Base-by-base conservation (phyloP, 2,329 filamentous ascomycete species). In the Dactylonectria macrodidyma region DNA sequence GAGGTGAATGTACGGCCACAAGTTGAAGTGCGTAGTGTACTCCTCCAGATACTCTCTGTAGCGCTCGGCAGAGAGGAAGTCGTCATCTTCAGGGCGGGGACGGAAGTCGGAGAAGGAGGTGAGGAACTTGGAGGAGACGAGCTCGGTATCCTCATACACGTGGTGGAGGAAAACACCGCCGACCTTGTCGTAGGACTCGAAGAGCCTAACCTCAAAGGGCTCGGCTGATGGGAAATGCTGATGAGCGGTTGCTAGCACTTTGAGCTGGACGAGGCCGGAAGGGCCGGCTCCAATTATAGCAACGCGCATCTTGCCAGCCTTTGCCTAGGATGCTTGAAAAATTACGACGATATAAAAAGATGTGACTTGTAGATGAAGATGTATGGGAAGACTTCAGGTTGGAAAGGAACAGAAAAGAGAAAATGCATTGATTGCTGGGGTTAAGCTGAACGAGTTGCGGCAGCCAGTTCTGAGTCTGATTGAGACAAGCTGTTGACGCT, bases 51-150 rank as follows among this genome's bases (percentile, higher is more conserved):
- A 84, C 33, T 76, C 61, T 30, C 80, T 72, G 65, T 83, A 84
- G 14, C 76, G 69, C 6, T 76, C 73, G 14, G 79, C 72, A 1
- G 76, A 77, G n/a, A 84, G 71, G 67, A 85, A 85, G 69, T 84
- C 83, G 2, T 81, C 78, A 6, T 79, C 78, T 2, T 81, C 77
- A 16, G 79, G 72, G 26, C 80, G 78, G 36, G 36, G 36, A 3
- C 83, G 80, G 62, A 81, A 82, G 68, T 85, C 83, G 7, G 83
- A 85, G 68, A 84, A 86, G n/a, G 79, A 74, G 0, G 83, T 85
- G 10, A 86, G 77, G 47, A 82, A 82, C 67, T 84, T 84, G 5
- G 82, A 84, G 8, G 81, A 83, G 10, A 85, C 83, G 9, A 80
- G 73, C 72, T 85, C 36, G 36, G 62, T 62, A n/a, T 68, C 62